phyloP scores from a whole-genome alignment of 495 filamentous ascomycete genomes.

The Coniosporium apollinis region DNA sequence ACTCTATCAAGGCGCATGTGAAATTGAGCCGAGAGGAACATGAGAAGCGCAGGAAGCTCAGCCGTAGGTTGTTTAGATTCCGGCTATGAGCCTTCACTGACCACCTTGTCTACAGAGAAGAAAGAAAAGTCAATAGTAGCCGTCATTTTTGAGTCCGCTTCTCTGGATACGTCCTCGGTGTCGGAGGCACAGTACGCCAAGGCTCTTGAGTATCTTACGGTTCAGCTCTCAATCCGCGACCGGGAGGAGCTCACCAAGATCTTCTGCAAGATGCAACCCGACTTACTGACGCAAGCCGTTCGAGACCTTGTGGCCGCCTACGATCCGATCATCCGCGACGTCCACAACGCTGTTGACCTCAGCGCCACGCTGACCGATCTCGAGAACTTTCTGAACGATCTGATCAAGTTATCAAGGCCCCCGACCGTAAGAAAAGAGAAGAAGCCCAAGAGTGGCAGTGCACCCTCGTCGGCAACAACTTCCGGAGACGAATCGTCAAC shows the following conservation, averaged over 20 bases:
- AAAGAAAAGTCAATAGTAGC: constrained; percentile 33
- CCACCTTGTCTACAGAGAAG: constrained; percentile 4
- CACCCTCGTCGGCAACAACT: constrained; percentile 2
- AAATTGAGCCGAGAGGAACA: constrained; percentile 29
- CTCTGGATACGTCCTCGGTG: constrained; percentile 18
- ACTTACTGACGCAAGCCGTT: constrained; percentile 40
- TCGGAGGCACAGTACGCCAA: constrained; percentile 33
- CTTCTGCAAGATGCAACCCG: constrained; percentile 40
- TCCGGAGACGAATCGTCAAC: constrained; percentile 5
- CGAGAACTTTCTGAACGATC: constrained; percentile 41
- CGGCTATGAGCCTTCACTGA: no score
- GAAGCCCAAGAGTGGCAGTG: constrained; percentile 13
- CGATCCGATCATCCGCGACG: constrained; percentile 45
- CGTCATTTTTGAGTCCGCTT: constrained; percentile 27
- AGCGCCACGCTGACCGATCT: constrained; percentile 37
- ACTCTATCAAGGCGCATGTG: constrained; percentile 32
- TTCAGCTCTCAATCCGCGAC: constrained; percentile 41
- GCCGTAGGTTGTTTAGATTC: constrained; percentile 18
- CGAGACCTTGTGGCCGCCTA: constrained; percentile 39
- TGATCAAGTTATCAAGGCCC: constrained; percentile 36
- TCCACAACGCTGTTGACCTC: constrained; percentile 49
- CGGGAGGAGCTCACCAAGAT: constrained; percentile 40
- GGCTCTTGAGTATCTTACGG: constrained; percentile 41
- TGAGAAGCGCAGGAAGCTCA: constrained; percentile 27
- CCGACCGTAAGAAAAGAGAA: no score